Evolutionary conservation across 2,329 filamentous ascomycete species (phyloP).

Genomic region (Lomentospora prolificans): DNA sequence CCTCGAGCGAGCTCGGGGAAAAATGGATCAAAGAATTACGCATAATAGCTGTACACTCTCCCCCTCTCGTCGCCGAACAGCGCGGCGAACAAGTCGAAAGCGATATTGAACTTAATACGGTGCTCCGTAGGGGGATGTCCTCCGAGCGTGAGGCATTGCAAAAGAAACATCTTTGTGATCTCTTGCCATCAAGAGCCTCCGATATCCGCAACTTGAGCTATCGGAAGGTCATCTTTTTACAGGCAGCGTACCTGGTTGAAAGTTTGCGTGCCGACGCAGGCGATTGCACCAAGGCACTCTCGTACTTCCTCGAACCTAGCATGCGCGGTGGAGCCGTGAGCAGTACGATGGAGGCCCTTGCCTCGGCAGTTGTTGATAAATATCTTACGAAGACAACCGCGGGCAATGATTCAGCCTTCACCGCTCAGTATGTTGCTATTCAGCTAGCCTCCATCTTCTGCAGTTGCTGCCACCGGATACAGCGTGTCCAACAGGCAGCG

Average conservation of each 20-base stretch:
- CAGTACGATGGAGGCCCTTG: conserved; percentile 54
- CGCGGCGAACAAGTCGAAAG: conserved; percentile 85
- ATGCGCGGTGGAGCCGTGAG: conserved; percentile 56
- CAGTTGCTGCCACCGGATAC: conserved; percentile 86
- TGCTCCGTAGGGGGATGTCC: conserved; percentile 77
- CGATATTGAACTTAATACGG: conserved; percentile 92
- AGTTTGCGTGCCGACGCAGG: conserved; percentile 77
- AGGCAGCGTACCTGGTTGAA: conserved; percentile 82
- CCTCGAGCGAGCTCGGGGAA: conserved; percentile 62
- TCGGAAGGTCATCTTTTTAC: conserved; percentile 83
- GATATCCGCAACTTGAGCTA: conserved; percentile 81
- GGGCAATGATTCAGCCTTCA: conserved; percentile 66
- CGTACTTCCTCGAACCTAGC: conserved; percentile 91
- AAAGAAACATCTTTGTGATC: conserved; percentile 64
- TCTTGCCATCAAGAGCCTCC: conserved; percentile 65
- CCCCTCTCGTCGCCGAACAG: conserved; percentile 78
- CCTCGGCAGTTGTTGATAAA: conserved; percentile 60
- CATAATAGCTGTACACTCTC: conserved; percentile 76
- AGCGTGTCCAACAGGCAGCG: conserved; percentile 82
- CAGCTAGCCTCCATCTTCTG: conserved; percentile 81
- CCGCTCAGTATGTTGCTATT: conserved; percentile 80
- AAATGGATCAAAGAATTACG: conserved; percentile 68
- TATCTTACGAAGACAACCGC: conserved; percentile 70
- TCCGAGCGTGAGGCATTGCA: conserved; percentile 68
- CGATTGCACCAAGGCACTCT: conserved; percentile 80